Percentiles rank a stretch among this genome's conserved stretches.
Evolutionary conservation across 2,329 filamentous ascomycete genomes (phyloP).

Genomic region (Botrytis deweyae): DNA sequence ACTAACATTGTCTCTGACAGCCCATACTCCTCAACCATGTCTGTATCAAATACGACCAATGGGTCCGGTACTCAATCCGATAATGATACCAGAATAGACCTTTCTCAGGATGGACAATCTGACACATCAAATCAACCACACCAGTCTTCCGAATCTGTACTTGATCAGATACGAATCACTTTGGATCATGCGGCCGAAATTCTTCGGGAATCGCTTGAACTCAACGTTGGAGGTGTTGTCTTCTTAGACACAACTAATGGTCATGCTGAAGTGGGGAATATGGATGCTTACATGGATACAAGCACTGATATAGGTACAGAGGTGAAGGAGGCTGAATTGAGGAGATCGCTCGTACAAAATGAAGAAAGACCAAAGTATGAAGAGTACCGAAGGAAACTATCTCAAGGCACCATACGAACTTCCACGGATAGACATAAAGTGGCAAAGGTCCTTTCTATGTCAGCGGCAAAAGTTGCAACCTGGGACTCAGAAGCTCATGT

Average conservation of each 20-base stretch:
- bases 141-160: conserved; percentile 23
- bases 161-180: conserved; percentile 35
- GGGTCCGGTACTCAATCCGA: no score
- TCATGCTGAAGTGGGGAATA: conserved; percentile 26
- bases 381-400: conserved; percentile 20
- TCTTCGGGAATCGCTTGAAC: conserved; percentile 35
- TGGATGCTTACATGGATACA: conserved; percentile 22
- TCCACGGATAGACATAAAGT: conserved; percentile 29
- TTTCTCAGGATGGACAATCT: neutral
- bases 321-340: conserved; percentile 20
- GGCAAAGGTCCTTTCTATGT: conserved; percentile 35
- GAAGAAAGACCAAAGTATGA: neutral
- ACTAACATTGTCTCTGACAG: neutral
- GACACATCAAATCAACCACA: neutral
- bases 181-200: conserved; percentile 36
- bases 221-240: conserved; percentile 35
- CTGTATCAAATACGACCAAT: neutral
- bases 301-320: conserved; percentile 25
- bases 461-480: conserved; percentile 27
- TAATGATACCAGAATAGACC: neutral
- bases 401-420: conserved; percentile 25
- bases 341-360: neutral
- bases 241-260: conserved; percentile 36
- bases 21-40: neutral
- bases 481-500: conserved; percentile 28